phyloP scores from a whole-genome alignment of 305 asterid species.

The Withania somnifera region DNA sequence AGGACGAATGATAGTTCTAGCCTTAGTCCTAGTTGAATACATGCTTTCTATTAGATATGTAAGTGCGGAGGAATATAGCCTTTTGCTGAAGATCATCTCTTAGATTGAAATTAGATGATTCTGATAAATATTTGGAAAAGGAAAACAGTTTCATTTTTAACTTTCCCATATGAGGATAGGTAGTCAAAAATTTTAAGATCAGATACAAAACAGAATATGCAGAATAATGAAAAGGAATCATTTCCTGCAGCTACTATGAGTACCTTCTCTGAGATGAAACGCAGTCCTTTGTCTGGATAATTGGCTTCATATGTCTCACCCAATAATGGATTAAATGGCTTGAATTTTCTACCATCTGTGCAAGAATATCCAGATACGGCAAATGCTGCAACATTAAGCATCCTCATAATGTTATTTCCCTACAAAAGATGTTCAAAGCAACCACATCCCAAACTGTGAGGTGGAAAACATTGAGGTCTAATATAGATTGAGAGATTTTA shows the following conservation, averaged over 20 bases:
- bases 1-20: too few relatives aligned
- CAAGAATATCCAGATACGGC: conserved; percentile 24
- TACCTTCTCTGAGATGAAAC: conserved; percentile 24
- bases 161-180: too few relatives aligned
- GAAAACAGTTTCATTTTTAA: too few relatives aligned
- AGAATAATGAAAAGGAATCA: not conserved
- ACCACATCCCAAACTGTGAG: not conserved
- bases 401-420: conserved; percentile 22
- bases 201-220: too few relatives aligned
- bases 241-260: not conserved
- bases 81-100: not conserved
- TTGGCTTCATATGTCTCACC: conserved; percentile 27
- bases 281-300: conserved; percentile 21
- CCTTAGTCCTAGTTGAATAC: too few relatives aligned
- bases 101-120: too few relatives aligned
- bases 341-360: conserved; percentile 22
- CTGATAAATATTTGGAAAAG: too few relatives aligned
- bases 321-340: conserved; percentile 27
- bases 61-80: not conserved
- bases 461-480: not conserved
- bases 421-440: not conserved
- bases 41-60: not conserved
- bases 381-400: conserved; percentile 25
- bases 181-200: too few relatives aligned
- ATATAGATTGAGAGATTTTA: not conserved